Conservation (phyloP, 345 rosid genomes). For the Trapa bicornis region DNA sequence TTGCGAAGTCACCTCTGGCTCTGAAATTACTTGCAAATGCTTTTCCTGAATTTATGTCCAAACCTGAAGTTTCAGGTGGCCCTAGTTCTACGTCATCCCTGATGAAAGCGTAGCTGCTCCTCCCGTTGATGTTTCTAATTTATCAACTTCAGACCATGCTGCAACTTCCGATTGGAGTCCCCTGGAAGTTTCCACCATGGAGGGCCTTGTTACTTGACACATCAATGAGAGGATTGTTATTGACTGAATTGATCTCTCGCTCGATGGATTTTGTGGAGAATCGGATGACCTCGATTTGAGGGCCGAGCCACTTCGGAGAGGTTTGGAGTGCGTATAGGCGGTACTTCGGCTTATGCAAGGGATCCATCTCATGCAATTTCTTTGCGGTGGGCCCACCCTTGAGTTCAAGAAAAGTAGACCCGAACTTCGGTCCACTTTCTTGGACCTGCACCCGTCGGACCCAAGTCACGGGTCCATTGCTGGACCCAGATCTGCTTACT, state of each 20-base stretch:
- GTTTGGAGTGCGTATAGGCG: constrained; percentile 42
- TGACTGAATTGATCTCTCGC: constrained; percentile 51
- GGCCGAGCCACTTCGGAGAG: constrained; percentile 52
- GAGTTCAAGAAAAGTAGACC: no score
- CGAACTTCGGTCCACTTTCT: no score
- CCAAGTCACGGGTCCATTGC: no score
- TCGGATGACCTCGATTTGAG: constrained; percentile 42
- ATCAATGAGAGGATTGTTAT: constrained; percentile 69
- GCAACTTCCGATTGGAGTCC: constrained; percentile 51
- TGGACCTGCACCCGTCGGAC: no score
- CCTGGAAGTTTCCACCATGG: constrained; percentile 74
- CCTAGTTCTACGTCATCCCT: constrained; percentile 48
- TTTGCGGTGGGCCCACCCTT: constrained; percentile 11
- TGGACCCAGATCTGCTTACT: no score
- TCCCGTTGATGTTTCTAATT: no score
- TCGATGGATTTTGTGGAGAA: constrained; percentile 34
- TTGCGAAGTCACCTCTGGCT: constrained; percentile 60
- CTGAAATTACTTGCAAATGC: constrained; percentile 75
- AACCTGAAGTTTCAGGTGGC: constrained; percentile 39
- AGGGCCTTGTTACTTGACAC: constrained; percentile 92
- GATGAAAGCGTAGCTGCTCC: constrained; percentile 38
- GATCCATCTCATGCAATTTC: constrained; percentile 34
- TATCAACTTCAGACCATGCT: background rate
- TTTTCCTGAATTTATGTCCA: constrained; percentile 70
- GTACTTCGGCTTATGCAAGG: constrained; percentile 41